A percentile compares a stretch with the other conserved stretches of the same genome.
Conservation (phyloP, 1,284 basidiomycete species). For the Athelia sp. region DNA sequence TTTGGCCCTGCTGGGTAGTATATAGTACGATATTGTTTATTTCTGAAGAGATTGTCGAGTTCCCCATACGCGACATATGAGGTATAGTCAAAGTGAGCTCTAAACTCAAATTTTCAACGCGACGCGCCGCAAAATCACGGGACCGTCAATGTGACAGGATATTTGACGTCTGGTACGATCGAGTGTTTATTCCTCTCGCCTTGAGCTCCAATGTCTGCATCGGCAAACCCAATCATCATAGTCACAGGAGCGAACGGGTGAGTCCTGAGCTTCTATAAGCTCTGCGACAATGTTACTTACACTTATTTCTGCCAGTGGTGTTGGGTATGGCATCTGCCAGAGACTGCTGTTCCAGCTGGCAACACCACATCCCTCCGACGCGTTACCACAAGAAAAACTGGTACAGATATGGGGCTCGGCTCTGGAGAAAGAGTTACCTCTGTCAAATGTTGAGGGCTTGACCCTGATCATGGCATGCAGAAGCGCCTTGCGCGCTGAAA, state of each 20-base stretch:
- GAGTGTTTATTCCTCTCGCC: no score
- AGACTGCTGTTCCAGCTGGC: slow-evolving; percentile 73
- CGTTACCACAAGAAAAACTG: slow-evolving; percentile 34
- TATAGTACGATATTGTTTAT: no score
- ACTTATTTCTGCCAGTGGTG: slow-evolving; percentile 50
- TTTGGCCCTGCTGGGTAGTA: no score
- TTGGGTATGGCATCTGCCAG: slow-evolving; percentile 83
- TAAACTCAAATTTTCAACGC: no score
- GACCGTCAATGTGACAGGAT: no score
- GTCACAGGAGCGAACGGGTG: slow-evolving; percentile 72
- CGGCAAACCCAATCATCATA: slow-evolving; percentile 47
- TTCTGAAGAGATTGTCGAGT: no score
- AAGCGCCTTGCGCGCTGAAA: slow-evolving; percentile 57
- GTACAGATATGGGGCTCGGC: background rate
- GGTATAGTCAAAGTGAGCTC: no score
- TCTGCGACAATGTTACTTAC: slow-evolving; percentile 3
- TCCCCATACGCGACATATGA: no score
- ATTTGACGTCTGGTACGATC: no score
- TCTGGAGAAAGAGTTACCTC: slow-evolving; percentile 10
- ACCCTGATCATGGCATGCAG: slow-evolving; percentile 86
- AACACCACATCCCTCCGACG: slow-evolving; percentile 42
- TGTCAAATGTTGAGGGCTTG: slow-evolving; percentile 40
- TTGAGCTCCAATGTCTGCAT: no score
- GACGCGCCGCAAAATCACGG: no score
- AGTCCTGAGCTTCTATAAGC: slow-evolving; percentile 11